These are phyloP conservation scores for Ganoderma lucidum DNA, from an alignment of 1,284 basidiomycete genomes.

Conservation along the genomic window DNA sequence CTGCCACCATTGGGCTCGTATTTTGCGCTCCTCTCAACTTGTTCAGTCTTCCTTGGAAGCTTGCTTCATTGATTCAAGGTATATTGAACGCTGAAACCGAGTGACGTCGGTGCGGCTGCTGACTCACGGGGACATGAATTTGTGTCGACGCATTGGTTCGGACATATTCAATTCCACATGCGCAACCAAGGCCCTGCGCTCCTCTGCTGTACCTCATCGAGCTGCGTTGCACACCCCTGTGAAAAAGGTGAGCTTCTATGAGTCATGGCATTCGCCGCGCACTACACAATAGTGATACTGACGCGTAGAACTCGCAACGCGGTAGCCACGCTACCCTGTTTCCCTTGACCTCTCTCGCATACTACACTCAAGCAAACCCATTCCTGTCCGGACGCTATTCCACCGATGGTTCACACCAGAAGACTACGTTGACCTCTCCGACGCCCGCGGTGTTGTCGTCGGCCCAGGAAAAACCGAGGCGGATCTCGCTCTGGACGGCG, in stretches of 20 bases:
- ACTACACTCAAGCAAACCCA: background rate
- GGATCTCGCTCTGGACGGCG: background rate
- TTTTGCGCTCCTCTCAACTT: background rate
- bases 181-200: background rate
- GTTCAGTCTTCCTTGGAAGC: background rate
- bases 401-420: constrained; percentile 1
- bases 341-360: background rate
- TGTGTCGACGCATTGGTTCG: background rate
- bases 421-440: constrained; percentile 26
- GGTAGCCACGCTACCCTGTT: background rate
- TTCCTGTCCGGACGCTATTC: constrained; percentile 19
- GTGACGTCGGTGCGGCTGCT: background rate
- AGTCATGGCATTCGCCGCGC: background rate
- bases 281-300: background rate
- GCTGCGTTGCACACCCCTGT: background rate
- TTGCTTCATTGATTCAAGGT: background rate
- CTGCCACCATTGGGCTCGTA: background rate
- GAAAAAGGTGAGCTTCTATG: background rate
- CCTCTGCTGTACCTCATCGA: background rate
- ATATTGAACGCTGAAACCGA: background rate
- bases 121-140: background rate
- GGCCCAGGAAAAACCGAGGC: background rate
- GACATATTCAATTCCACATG: background rate
- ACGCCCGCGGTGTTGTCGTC: constrained; percentile 10
- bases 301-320: background rate